These are phyloP conservation scores for Jatropha curcas DNA, from an alignment of 345 rosid genomes.

Conservation along the genomic window DNA sequence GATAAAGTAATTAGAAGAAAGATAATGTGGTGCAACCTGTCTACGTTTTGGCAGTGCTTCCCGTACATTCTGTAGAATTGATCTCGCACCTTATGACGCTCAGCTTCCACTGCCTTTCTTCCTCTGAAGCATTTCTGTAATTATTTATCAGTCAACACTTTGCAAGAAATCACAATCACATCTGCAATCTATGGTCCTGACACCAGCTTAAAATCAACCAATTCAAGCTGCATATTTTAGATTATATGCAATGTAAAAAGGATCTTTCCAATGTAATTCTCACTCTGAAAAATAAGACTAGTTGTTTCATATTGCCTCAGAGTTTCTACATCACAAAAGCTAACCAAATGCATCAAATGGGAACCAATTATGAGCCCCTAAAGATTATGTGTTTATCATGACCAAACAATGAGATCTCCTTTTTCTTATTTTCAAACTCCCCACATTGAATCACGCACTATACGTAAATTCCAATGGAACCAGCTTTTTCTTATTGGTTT, in stretches of 20 bases:
- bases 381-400: no score
- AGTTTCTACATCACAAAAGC: not conserved
- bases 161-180: slow-evolving; percentile 13
- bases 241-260: not conserved
- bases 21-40: slow-evolving; percentile 49
- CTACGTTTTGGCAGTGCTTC: slow-evolving; percentile 59
- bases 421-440: no score
- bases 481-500: no score
- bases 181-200: slow-evolving; percentile 1
- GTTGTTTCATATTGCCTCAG: not conserved
- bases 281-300: not conserved
- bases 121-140: slow-evolving; percentile 98
- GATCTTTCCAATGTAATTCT: not conserved
- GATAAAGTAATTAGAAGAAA: not conserved
- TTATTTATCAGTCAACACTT: slow-evolving; percentile 40
- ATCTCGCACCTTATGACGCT: slow-evolving; percentile 59
- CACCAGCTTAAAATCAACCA: not conserved
- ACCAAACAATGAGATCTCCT: no score
- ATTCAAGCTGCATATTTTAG: not conserved
- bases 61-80: slow-evolving; percentile 68
- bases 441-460: no score
- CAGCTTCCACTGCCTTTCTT: slow-evolving; percentile 64
- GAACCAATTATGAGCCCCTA: no score
- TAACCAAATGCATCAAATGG: no score
- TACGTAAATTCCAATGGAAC: no score